Evolutionary conservation across 495 filamentous ascomycete species (phyloP).

Genomic region (Aspergillus biplanus): DNA sequence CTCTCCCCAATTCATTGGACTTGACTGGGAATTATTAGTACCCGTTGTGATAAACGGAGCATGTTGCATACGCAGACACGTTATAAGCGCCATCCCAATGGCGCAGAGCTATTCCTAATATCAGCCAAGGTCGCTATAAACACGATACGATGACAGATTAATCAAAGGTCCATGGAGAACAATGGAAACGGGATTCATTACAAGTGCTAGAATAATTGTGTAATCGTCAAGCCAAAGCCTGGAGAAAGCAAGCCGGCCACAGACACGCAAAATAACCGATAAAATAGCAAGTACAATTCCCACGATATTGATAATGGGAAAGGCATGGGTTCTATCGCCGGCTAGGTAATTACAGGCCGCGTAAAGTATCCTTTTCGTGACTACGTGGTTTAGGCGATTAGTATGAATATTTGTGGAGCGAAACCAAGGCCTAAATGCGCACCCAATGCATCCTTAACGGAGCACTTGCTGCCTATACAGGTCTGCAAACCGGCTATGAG

Average conservation of each 20-base stretch:
- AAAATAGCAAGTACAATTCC: constrained; percentile 3
- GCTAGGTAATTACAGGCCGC: constrained; percentile 5
- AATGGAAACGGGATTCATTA: not conserved
- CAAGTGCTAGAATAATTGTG: not conserved
- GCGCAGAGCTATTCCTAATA: too few species aligned
- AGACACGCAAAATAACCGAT: not conserved
- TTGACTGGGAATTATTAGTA: constrained; percentile 11
- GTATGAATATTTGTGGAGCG: too few species aligned
- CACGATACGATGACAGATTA: not conserved
- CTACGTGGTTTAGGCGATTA: too few species aligned
- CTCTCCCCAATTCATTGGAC: constrained; percentile 22
- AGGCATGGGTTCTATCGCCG: not conserved
- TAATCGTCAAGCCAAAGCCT: constrained; percentile 19
- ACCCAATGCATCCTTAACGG: too few species aligned
- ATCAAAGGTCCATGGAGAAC: not conserved
- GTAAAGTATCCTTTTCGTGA: not conserved
- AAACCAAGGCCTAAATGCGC: too few species aligned
- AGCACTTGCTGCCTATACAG: too few species aligned
- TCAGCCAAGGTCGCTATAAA: not conserved
- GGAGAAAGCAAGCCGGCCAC: constrained; percentile 8
- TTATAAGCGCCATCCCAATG: not conserved
- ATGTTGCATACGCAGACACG: too few species aligned
- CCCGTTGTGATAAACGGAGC: too few species aligned
- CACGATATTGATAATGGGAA: constrained; percentile 3
- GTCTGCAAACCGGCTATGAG: too few species aligned